A percentile compares a stretch with the other conserved stretches of the same genome.
Conservation (phyloP, 148 eudicot species). For the Camellia japonica region DNA sequence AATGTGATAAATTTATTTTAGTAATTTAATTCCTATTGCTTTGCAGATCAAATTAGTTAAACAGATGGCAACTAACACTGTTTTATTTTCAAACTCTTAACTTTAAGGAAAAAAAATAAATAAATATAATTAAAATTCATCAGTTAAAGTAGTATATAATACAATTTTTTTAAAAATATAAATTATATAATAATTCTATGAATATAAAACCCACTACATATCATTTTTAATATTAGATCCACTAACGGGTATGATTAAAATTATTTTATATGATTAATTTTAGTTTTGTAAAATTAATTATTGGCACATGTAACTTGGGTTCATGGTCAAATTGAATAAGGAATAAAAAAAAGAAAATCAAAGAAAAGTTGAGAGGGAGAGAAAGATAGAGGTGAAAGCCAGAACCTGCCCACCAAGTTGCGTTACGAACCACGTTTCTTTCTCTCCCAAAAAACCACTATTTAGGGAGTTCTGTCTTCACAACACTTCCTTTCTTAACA, state of each 20-base stretch:
- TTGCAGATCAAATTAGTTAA: constrained; percentile 45
- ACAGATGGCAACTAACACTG: constrained; percentile 39
- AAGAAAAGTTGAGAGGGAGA: neutral
- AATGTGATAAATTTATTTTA: constrained; percentile 12
- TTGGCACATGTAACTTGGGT: neutral
- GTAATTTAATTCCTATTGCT: neutral
- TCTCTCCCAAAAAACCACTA: constrained; percentile 31
- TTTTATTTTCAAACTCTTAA: constrained; percentile 4
- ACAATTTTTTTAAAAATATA: too few species aligned
- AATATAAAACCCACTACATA: too few species aligned
- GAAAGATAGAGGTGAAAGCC: constrained; percentile 30
- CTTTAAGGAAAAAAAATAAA: neutral
- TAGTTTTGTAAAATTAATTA: too few species aligned
- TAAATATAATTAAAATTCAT: neutral
- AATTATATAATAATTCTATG: too few species aligned
- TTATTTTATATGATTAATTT: too few species aligned
- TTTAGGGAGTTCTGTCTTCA: constrained; percentile 38
- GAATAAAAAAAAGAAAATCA: constrained; percentile 6
- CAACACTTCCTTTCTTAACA: constrained; percentile 22
- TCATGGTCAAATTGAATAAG: constrained; percentile 5
- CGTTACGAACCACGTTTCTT: constrained; percentile 63
- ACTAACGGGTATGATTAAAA: too few species aligned
- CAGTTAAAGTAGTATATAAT: neutral
- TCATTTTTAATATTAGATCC: too few species aligned
- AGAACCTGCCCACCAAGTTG: constrained; percentile 42